Evolutionary conservation across 306 rosid species (phyloP), one percentile per base, ranked within the genome.

Genomic region (Abrus pulchellus): DNA sequence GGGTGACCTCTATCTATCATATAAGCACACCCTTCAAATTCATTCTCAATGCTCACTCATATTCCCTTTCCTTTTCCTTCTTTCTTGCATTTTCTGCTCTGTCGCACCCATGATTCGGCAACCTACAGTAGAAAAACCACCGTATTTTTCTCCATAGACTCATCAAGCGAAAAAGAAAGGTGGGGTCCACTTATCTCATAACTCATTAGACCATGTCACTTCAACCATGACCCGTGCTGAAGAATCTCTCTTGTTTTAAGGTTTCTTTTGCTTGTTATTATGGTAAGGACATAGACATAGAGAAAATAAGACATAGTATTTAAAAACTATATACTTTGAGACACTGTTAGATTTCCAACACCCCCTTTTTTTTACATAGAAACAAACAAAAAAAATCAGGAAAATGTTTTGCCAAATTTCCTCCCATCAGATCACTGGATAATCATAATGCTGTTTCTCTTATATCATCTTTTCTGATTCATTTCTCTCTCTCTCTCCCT

Each of bases 361-460:
- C 65, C 30, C 45, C 20, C 45, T 20, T 32, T 14, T 56, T 27
- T 6, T 44, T 11, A 59, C 61, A 40, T 53, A 50, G 49, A 68
- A 68, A 67, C 64, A 40, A 50, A 65, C 68, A 74, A 53, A 76
- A 13, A 27, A 66, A 53, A 6, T 13, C 7, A 5, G 68, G 12
- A 8, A 20, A 14, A 20, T 8, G 2, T 79, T 34, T 56, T 29
- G 66, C 70, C 14, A 9, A 61, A 52, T 62, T 82, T 79, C 43
- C 34, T 20, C 33, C 48, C 74, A 13, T 75, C 74, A 82, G 47
- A 72, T 56, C 78, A 73, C 44, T 70, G 65, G 65, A 81, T 80
- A 63, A 54, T 32, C 68, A 79, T 78, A 52, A 76, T 74, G 82
- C 50, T 84, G 80, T 71, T 71, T 43, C 77, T 82, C 77, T 76